phyloP scores from a whole-genome alignment of 83 land plant species.

The Thuja plicata region DNA sequence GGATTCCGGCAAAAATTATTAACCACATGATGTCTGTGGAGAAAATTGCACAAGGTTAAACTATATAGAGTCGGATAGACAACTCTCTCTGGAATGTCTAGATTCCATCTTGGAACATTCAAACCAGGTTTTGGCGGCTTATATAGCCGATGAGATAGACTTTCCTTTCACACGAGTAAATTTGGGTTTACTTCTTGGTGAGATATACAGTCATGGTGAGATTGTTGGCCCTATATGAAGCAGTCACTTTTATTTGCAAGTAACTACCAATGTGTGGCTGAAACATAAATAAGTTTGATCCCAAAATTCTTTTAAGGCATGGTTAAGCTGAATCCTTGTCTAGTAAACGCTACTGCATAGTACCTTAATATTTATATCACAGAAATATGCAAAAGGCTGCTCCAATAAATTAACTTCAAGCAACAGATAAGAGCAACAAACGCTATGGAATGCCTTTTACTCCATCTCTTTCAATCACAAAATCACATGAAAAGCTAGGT shows the following conservation, averaged over 20 bases:
- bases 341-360: not conserved
- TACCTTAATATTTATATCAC: not conserved
- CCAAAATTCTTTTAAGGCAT: not conserved
- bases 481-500: slow-evolving; percentile 56
- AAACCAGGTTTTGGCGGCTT: not conserved
- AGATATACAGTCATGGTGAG: not conserved
- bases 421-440: not conserved
- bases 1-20: not conserved
- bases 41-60: not conserved
- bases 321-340: not conserved
- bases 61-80: not conserved
- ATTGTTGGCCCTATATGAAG: not conserved
- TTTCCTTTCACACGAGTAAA: not conserved
- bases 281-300: not conserved
- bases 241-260: not conserved
- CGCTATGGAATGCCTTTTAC: slow-evolving; percentile 35
- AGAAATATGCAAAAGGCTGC: slow-evolving; percentile 2
- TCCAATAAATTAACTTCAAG: not conserved
- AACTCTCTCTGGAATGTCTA: not conserved
- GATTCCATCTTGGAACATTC: not conserved
- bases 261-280: not conserved
- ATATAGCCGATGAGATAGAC: not conserved
- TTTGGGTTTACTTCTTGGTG: not conserved
- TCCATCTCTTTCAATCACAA: slow-evolving; percentile 54
- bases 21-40: not conserved